phyloP scores from a whole-genome alignment of 257 asterid genomes.

The Penstemon eatonii region DNA sequence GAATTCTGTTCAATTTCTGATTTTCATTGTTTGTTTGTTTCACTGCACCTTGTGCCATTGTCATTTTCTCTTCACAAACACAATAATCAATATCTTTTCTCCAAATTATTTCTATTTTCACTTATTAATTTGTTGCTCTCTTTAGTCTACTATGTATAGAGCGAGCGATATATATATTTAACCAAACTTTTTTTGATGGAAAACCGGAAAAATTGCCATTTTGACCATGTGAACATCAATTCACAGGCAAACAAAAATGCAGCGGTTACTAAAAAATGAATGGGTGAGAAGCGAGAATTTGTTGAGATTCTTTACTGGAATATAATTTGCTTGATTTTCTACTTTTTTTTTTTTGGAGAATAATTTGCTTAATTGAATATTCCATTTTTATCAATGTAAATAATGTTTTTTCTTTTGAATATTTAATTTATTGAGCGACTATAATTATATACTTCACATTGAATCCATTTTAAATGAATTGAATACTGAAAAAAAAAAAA shows the following conservation, averaged over 20 bases:
- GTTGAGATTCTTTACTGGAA: no score
- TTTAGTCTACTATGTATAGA: conserved; percentile 19
- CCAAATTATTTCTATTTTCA: neutral
- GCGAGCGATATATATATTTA: conserved; percentile 21
- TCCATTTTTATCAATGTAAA: no score
- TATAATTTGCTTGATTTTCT: no score
- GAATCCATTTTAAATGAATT: no score
- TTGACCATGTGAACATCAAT: conserved; percentile 43
- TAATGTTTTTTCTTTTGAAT: no score
- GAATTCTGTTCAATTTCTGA: conserved; percentile 55
- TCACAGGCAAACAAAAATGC: neutral
- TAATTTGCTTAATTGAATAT: no score
- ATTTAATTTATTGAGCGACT: no score
- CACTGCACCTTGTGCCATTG: conserved; percentile 41
- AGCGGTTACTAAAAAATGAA: conserved; percentile 18
- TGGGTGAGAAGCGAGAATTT: no score
- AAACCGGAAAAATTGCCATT: conserved; percentile 24
- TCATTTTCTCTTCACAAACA: conserved; percentile 28
- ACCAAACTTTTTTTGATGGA: conserved; percentile 15
- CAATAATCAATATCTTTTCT: neutral
- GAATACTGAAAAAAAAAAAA: no score
- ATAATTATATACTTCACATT: no score
- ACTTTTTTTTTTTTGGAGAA: no score
- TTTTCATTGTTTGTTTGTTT: conserved; percentile 29
- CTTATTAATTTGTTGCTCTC: neutral